Conservation (phyloP, 78 protist species). For the Paulinella micropora region DNA sequence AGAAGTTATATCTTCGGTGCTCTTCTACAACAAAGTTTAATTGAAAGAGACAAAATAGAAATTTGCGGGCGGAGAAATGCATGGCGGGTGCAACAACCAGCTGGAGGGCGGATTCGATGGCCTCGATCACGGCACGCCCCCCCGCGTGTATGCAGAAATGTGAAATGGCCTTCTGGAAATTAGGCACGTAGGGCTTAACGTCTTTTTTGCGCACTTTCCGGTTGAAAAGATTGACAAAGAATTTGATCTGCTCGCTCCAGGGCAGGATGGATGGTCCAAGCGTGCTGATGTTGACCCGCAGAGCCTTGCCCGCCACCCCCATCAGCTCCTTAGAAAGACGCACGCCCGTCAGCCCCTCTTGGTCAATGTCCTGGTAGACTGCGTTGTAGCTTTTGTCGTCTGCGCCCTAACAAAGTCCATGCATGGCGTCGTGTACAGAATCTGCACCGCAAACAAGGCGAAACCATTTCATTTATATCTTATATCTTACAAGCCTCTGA, state of each 20-base stretch:
- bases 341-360: slow-evolving; percentile 51
- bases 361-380: slow-evolving; percentile 56
- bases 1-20: no score
- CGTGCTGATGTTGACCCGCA: slow-evolving; percentile 51
- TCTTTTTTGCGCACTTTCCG: slow-evolving; percentile 20
- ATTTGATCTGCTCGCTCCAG: slow-evolving; percentile 48
- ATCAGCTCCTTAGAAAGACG: slow-evolving; percentile 44
- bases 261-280: slow-evolving; percentile 69
- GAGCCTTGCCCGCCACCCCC: slow-evolving; percentile 45
- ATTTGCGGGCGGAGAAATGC: no score
- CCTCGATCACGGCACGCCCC: slow-evolving; percentile 21
- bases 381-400: slow-evolving; percentile 41
- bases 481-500: no score
- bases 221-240: slow-evolving; percentile 34
- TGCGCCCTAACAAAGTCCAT: no score
- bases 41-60: no score
- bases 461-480: no score
- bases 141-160: slow-evolving; percentile 24
- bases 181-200: slow-evolving; percentile 47
- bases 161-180: slow-evolving; percentile 28
- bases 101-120: neutral
- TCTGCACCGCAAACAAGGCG: no score
- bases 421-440: no score
- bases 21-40: no score
- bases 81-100: no score